Evolutionary conservation across 257 asterid genomes (phyloP), one percentile per base, ranked within the genome.

Genomic region (Penstemon newberryi): DNA sequence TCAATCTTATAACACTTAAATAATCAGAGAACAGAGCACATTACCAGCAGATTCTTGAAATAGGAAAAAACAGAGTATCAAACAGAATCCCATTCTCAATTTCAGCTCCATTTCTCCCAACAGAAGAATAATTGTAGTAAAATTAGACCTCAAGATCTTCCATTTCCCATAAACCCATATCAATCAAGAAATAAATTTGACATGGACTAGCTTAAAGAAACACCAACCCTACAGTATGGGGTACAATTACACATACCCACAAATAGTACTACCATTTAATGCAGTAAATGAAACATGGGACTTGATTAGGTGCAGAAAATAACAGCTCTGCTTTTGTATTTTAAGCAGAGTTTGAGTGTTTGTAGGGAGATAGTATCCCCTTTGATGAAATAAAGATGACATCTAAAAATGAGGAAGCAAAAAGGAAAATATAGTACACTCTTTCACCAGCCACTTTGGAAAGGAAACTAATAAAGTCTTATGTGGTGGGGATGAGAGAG

Each of bases 21-120:
- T 0, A 66, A 63, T 60, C 46, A 71, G 56, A 77, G 40, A 25
- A n/a, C 46, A 71, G 56, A 77, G 40, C 37, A n/a, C 74, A 63
- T 74, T 80, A 92, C 98, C 98, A 79, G 88, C 78, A 84, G 90
- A 84, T 84, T 82, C 83, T 70, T 79, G 94, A 66, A 83, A 60
- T 52, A 74, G 62, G 53, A 79, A 70, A 65, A 67, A 73, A 60
- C 69, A 61, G 54, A 87, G 71, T 66, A 86, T 40, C 55, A 82
- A 45, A 63, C 70, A 71, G 55, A 72, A 52, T 63, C 43, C 49
- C 84, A 81, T 65, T 61, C 73, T 65, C 76, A 70, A 58, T 73
- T 60, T 74, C 77, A 80, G 62, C 85, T 74, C 79, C 98, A 92
- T 92, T 40, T 67, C 71, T 70, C 69, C 63, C 61, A 45, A 25